Evolutionary conservation across 306 rosid genomes (phyloP), one percentile per base, ranked within the genome.

Genomic region (Medicago ruthenica): DNA sequence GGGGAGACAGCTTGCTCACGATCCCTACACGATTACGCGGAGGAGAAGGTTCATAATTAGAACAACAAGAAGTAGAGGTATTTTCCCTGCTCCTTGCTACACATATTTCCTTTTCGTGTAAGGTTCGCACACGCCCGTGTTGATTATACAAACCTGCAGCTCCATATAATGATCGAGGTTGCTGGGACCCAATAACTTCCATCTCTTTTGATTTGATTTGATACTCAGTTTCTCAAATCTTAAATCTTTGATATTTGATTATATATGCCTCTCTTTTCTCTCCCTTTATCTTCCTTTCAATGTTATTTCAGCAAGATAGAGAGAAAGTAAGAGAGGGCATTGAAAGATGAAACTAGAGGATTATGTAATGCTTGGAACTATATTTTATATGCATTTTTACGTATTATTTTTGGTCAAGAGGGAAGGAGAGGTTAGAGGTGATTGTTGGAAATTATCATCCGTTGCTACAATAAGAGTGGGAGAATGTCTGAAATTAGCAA

Each of bases 241-340:
- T 6, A 34, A 34, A 34, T 34, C 37, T 34, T 34, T 5, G 1
- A 34, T 22, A 51, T 17, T 42, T 16, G 7, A 47, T 45, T 40
- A 40, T 40, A 20, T 20, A 61, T 18, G 13, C 73, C 62, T 67
- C 67, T 71, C 72, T 66, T 9, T 15, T 71, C 69, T 74, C 79
- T 51, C 79, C 50, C 82, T 48, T 13, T 76, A 42, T 64, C 34
- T 76, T 9, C 58, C 47, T 51, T 39, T n/a, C 18, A 62, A 8
- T 31, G 20, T 61, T 17, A 64, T 15, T 48, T 2, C 51, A 31
- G 69, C 18, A 37, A 2, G 72, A 51, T 41, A 65, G 77, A 68
- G 75, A 74, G 71, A 50, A 70, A 57, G 81, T 11, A 60, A 53
- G 83, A 82, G 81, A 59, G 69, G 63, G 34, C 1, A 50, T 60